These are phyloP conservation scores for Teunomyces gatunensis DNA, from an alignment of 805 yeast species.

Conservation along the genomic window DNA sequence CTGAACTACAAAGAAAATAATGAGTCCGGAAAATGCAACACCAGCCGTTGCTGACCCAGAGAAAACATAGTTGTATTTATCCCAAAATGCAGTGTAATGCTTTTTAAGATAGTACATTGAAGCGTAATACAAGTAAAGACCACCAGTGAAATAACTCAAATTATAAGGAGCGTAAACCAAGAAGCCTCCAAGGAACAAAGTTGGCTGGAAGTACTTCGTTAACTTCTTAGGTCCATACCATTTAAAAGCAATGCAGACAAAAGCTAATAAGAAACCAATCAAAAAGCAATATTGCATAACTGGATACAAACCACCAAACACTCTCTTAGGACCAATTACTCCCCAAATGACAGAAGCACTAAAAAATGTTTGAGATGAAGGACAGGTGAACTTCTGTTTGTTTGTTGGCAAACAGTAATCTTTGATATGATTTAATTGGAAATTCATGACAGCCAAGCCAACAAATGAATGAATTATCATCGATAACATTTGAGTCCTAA, in stretches of 20 bases:
- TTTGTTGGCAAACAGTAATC: conserved; percentile 21
- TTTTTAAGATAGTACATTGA: conserved; percentile 30
- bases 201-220: conserved; percentile 32
- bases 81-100: conserved; percentile 31
- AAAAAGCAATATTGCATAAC: conserved; percentile 32
- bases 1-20: conserved; percentile 37
- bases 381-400: conserved; percentile 28
- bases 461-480: conserved; percentile 20
- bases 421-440: conserved; percentile 13
- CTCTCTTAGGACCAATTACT: conserved; percentile 38
- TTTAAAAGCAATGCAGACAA: conserved; percentile 16
- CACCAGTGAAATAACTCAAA: conserved; percentile 28
- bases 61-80: conserved; percentile 33
- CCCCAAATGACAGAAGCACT: conserved; percentile 66
- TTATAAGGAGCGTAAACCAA: conserved; percentile 33
- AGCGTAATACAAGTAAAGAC: conserved; percentile 22
- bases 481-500: conserved; percentile 35
- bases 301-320: conserved; percentile 33
- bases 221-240: conserved; percentile 14
- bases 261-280: conserved; percentile 28
- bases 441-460: conserved; percentile 21
- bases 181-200: conserved; percentile 32
- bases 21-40: conserved; percentile 32
- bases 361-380: conserved; percentile 36
- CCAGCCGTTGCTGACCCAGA: conserved; percentile 32